These are phyloP conservation scores for Trametes gibbosa DNA, from an alignment of 768 basidiomycete genomes.

Conservation along the genomic window DNA sequence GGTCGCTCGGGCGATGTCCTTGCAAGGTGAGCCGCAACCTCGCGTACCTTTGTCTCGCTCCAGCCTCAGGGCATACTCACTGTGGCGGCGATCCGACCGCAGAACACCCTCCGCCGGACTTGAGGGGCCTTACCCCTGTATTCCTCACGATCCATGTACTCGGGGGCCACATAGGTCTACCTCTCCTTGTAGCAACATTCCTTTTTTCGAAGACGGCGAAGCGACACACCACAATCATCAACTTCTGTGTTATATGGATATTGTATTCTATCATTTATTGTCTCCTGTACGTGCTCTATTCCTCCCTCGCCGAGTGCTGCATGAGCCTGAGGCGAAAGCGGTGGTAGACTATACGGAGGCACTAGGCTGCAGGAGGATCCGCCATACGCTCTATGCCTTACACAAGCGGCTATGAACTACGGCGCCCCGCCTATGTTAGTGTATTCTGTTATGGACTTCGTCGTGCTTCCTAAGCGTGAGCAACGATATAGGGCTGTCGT, in stretches of 20 bases:
- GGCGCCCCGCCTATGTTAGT: slow-evolving; percentile 54
- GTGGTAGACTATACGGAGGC: slow-evolving; percentile 34
- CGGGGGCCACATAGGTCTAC: slow-evolving; percentile 54
- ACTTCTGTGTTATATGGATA: slow-evolving; percentile 57
- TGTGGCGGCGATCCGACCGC: slow-evolving; percentile 4
- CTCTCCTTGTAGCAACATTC: slow-evolving; percentile 46
- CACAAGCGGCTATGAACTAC: slow-evolving; percentile 52
- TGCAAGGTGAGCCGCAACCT: slow-evolving; percentile 7
- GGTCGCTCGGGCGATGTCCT: slow-evolving; percentile 12
- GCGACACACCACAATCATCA: slow-evolving; percentile 52
- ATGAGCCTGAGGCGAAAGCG: neutral
- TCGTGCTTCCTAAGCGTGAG: neutral
- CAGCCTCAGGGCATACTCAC: neutral
- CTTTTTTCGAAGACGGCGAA: slow-evolving; percentile 40
- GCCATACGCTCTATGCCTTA: slow-evolving; percentile 39
- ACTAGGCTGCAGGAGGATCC: slow-evolving; percentile 24
- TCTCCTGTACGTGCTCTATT: slow-evolving; percentile 46
- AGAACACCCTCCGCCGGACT: slow-evolving; percentile 12
- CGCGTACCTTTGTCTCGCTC: slow-evolving; percentile 3
- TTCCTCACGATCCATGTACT: slow-evolving; percentile 48
- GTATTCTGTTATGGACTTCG: neutral
- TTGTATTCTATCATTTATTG: slow-evolving; percentile 52
- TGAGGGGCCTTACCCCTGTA: slow-evolving; percentile 31
- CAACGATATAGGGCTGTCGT: slow-evolving; percentile 37
- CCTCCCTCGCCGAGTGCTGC: no score